These are phyloP conservation scores for Micractinium conductrix DNA, from an alignment of 139 green algal species.

Conservation along the genomic window DNA sequence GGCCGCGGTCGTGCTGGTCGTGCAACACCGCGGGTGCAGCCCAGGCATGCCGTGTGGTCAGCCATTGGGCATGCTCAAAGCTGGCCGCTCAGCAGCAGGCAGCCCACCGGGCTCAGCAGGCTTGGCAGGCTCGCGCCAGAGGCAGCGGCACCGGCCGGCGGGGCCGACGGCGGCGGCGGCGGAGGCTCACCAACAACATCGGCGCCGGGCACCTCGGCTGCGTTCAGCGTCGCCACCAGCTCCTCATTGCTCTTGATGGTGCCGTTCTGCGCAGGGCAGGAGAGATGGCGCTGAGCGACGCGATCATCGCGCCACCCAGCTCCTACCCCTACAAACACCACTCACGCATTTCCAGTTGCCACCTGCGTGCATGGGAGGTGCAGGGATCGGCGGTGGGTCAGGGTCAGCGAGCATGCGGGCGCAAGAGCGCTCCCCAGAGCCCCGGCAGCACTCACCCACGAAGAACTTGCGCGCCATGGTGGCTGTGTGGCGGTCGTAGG, in stretches of 20 bases:
- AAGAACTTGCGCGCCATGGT: conserved; percentile 45
- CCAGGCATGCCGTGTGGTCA: too few species aligned
- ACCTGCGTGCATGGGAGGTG: conserved; percentile 32
- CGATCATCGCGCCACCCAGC: neutral
- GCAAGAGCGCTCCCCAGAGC: too few species aligned
- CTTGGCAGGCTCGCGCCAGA: neutral
- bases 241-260: conserved; percentile 72
- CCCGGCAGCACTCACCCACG: neutral
- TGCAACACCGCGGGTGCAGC: too few species aligned
- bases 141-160: too few species aligned
- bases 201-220: conserved; percentile 60
- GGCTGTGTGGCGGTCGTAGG: too few species aligned
- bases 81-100: neutral
- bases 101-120: neutral
- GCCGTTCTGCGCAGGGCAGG: conserved; percentile 73
- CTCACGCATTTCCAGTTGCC: conserved; percentile 66
- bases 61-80: too few species aligned
- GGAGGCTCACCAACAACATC: conserved; percentile 46
- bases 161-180: neutral
- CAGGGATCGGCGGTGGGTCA: too few species aligned
- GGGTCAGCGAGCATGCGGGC: too few species aligned
- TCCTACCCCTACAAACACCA: neutral
- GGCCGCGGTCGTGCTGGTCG: too few species aligned
- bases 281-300: neutral
- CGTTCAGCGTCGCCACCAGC: conserved; percentile 78